Conservation (phyloP, 257 asterid species). For the Parsonsia alboflavescens region DNA sequence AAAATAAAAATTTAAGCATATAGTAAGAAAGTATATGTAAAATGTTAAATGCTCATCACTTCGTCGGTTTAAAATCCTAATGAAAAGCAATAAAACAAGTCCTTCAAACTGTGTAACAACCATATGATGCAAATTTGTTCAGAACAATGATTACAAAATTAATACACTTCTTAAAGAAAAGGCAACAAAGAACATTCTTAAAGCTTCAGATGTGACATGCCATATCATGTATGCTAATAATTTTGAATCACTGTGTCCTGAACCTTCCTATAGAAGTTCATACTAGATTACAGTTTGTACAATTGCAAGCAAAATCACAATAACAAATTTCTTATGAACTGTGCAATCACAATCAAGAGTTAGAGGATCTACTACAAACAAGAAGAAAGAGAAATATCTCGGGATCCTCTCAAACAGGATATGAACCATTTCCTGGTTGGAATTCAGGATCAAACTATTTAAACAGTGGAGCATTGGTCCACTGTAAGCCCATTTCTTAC, state of each 20-base stretch:
- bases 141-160: background rate
- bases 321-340: background rate
- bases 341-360: background rate
- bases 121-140: no score
- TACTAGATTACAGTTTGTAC: background rate
- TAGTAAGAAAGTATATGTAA: background rate
- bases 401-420: background rate
- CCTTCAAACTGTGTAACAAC: background rate
- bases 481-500: background rate
- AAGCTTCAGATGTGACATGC: background rate
- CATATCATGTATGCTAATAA: no score
- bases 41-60: background rate
- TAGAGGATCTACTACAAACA: background rate
- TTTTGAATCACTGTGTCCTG: background rate
- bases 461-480: background rate
- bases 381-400: background rate
- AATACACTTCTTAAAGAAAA: background rate
- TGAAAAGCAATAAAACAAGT: background rate
- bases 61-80: background rate
- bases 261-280: background rate
- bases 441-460: background rate
- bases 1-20: background rate
- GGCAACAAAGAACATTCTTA: background rate
- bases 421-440: background rate
- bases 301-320: background rate